A percentile compares a stretch with the other conserved stretches of the same genome.
Evolutionary conservation across 192 early-diverging fungal genomes (phyloP).

Genomic region (Coemansia sp.): DNA sequence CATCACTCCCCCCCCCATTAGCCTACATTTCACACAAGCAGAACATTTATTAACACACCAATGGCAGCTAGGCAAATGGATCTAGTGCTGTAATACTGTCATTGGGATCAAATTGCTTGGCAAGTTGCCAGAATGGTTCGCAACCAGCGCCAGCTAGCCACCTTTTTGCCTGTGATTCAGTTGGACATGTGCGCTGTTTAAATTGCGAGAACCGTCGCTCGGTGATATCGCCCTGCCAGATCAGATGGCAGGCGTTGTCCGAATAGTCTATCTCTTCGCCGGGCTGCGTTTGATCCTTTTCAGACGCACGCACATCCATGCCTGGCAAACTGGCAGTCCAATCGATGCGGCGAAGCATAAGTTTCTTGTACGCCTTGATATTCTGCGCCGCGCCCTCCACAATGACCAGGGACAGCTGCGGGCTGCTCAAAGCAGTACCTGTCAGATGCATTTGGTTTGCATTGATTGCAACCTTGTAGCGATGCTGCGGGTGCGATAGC

Average conservation of each 20-base stretch:
- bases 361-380: conserved; percentile 90
- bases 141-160: conserved; percentile 68
- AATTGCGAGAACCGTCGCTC: conserved; percentile 79
- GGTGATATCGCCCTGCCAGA: conserved; percentile 92
- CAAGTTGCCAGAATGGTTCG: conserved; percentile 89
- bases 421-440: conserved; percentile 74
- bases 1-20: too few relatives aligned
- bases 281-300: conserved; percentile 11
- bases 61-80: conserved; percentile 10
- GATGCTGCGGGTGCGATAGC: conserved; percentile 76
- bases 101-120: conserved; percentile 48
- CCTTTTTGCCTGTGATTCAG: conserved; percentile 71
- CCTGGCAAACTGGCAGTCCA: conserved; percentile 64
- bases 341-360: conserved; percentile 94
- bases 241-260: conserved; percentile 78
- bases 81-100: conserved; percentile 26
- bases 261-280: conserved; percentile 40
- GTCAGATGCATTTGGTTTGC: conserved; percentile 83
- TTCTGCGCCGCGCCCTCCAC: conserved; percentile 92
- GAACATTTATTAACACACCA: not conserved
- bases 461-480: conserved; percentile 89
- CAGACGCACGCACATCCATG: conserved; percentile 39
- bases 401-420: conserved; percentile 75
- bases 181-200: conserved; percentile 64
- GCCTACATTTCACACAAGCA: not conserved